Percentiles rank a stretch among this genome's conserved stretches.
Conservation (phyloP, 768 basidiomycete species). For the Pleurotus salmoneostramineus region DNA sequence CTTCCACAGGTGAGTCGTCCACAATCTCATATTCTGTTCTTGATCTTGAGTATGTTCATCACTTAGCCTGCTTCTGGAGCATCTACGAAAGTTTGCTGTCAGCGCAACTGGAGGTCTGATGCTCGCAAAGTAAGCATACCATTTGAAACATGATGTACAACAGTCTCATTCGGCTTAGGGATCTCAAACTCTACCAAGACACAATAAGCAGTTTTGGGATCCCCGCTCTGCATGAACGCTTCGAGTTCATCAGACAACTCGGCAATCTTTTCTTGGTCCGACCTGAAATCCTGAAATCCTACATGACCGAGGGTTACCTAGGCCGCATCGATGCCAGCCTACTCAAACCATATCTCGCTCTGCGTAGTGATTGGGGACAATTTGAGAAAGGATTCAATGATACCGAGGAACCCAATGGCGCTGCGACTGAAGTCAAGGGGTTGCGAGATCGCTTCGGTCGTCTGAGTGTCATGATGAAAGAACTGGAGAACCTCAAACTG, state of each 20-base stretch:
- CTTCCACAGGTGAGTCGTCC: slow-evolving; percentile 72
- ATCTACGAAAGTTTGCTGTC: slow-evolving; percentile 94
- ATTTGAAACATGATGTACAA: neutral
- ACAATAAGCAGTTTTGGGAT: slow-evolving; percentile 78
- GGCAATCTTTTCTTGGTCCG: slow-evolving; percentile 97
- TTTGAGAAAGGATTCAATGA: slow-evolving; percentile 82
- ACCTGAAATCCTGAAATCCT: slow-evolving; percentile 91
- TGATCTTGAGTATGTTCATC: slow-evolving; percentile 5
- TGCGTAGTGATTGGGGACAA: slow-evolving; percentile 87
- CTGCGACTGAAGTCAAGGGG: slow-evolving; percentile 39
- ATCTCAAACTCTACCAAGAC: slow-evolving; percentile 96
- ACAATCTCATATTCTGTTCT: neutral
- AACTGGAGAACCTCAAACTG: slow-evolving; percentile 66
- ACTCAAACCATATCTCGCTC: slow-evolving; percentile 85
- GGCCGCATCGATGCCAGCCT: slow-evolving; percentile 86
- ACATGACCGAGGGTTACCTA: slow-evolving; percentile 91
- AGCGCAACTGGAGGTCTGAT: slow-evolving; percentile 95
- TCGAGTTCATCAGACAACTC: slow-evolving; percentile 96
- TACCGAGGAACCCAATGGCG: slow-evolving; percentile 34
- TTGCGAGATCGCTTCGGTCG: slow-evolving; percentile 62
- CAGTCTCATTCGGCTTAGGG: slow-evolving; percentile 41
- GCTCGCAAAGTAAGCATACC: slow-evolving; percentile 80
- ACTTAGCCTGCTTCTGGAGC: slow-evolving; percentile 82
- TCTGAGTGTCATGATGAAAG: slow-evolving; percentile 84
- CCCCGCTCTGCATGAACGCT: slow-evolving; percentile 85